Evolutionary conservation across 345 rosid species (phyloP).

Genomic region (Atalantia buxifolia): DNA sequence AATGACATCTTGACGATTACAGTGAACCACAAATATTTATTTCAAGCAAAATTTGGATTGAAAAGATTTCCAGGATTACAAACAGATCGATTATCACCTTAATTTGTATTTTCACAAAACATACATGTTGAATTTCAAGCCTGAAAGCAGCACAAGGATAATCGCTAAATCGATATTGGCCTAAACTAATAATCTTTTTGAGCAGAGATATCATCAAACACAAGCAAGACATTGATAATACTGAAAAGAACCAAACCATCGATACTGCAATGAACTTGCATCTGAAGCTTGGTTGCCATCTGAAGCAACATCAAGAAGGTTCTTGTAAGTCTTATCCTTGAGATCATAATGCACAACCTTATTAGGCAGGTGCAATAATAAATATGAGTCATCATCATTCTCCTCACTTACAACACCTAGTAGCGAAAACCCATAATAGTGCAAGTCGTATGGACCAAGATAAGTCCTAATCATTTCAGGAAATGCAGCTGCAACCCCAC

Average conservation of each 20-base stretch:
- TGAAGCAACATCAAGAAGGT: conserved; percentile 18
- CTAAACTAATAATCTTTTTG: too few relatives aligned
- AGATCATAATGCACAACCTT: conserved; percentile 19
- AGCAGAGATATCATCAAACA: too few relatives aligned
- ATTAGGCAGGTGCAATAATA: conserved; percentile 30
- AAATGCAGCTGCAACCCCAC: conserved; percentile 19
- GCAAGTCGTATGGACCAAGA: neutral
- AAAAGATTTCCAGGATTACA: neutral
- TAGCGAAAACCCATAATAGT: conserved; percentile 17
- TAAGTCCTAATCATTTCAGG: conserved; percentile 30
- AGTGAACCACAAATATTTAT: too few relatives aligned
- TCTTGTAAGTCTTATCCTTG: conserved; percentile 23
- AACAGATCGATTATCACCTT: neutral
- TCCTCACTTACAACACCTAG: conserved; percentile 24
- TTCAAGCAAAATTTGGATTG: neutral
- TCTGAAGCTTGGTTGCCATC: neutral
- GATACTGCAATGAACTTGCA: neutral
- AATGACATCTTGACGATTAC: too few relatives aligned
- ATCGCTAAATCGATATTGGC: too few relatives aligned
- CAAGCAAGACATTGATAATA: conserved; percentile 10
- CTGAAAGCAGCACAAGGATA: neutral
- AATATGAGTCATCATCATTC: conserved; percentile 21
- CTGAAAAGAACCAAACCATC: conserved; percentile 3
- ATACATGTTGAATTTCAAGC: neutral
- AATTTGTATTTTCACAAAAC: neutral